Conservation (phyloP, 2,329 filamentous ascomycete genomes). For the Metarhizium humberi region DNA sequence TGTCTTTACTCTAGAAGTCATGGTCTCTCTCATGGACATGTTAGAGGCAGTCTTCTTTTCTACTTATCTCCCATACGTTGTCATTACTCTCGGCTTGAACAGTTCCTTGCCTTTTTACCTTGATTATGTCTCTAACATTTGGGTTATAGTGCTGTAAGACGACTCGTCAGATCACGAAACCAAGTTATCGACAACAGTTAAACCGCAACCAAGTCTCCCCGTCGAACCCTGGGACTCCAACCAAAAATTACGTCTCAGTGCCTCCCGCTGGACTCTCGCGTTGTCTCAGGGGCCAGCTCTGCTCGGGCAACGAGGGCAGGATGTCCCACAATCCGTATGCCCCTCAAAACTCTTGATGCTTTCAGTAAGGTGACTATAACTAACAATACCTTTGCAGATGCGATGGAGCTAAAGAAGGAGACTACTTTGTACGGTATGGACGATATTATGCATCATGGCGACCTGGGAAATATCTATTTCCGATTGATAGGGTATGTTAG, state of each 20-base stretch:
- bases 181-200: too few species aligned
- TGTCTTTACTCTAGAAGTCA: too few species aligned
- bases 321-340: constrained; percentile 5
- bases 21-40: too few species aligned
- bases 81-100: too few species aligned
- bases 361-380: neutral
- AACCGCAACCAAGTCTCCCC: neutral
- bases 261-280: neutral
- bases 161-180: too few species aligned
- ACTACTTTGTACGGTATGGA: constrained; percentile 47
- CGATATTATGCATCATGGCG: constrained; percentile 61
- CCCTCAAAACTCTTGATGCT: neutral
- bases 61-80: too few species aligned
- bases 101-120: too few species aligned
- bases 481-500: constrained; percentile 60
- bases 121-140: too few species aligned
- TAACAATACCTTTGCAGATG: neutral
- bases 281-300: neutral
- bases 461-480: constrained; percentile 63
- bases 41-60: too few species aligned
- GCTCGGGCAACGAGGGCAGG: neutral
- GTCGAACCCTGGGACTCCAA: neutral
- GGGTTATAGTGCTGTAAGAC: too few species aligned
- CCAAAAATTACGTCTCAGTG: neutral
- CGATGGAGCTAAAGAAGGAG: too few species aligned